These are phyloP conservation scores for Fusarium sp. DNA, from an alignment of 2,329 filamentous ascomycete species.

Conservation along the genomic window DNA sequence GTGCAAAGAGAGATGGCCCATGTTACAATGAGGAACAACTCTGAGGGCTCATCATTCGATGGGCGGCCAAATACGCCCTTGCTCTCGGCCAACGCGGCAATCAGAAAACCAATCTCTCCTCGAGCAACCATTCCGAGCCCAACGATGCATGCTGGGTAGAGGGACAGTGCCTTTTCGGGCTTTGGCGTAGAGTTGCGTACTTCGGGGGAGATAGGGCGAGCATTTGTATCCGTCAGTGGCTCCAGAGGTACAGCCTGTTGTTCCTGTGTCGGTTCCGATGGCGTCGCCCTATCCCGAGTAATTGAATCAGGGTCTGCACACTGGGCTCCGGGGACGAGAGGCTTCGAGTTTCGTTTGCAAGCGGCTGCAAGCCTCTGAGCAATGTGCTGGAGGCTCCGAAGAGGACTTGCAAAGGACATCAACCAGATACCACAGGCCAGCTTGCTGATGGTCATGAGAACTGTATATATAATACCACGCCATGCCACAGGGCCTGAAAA, in stretches of 20 bases:
- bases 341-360: not conserved
- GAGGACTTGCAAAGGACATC: slow-evolving; percentile 42
- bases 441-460: slow-evolving; percentile 76
- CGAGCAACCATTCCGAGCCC: slow-evolving; percentile 77
- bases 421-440: slow-evolving; percentile 70
- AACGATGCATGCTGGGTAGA: slow-evolving; percentile 75
- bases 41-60: slow-evolving; percentile 39
- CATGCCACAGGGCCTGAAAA: slow-evolving; percentile 73
- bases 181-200: slow-evolving; percentile 11
- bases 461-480: slow-evolving; percentile 77
- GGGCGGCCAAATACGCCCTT: slow-evolving; percentile 53
- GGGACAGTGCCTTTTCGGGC: slow-evolving; percentile 64
- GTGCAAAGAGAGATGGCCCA: slow-evolving; percentile 69
- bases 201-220: not conserved
- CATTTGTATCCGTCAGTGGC: not conserved
- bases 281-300: not conserved
- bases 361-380: not conserved
- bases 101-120: slow-evolving; percentile 84
- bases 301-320: slow-evolving; percentile 1
- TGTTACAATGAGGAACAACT: slow-evolving; percentile 63
- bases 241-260: not conserved
- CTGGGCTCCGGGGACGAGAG: slow-evolving; percentile 18
- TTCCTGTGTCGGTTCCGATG: not conserved
- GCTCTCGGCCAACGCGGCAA: slow-evolving; percentile 73
- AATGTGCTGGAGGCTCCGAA: not conserved